Evolutionary conservation across 2,329 filamentous ascomycete species (phyloP).

Genomic region (Coniochaeta hoffmannii): DNA sequence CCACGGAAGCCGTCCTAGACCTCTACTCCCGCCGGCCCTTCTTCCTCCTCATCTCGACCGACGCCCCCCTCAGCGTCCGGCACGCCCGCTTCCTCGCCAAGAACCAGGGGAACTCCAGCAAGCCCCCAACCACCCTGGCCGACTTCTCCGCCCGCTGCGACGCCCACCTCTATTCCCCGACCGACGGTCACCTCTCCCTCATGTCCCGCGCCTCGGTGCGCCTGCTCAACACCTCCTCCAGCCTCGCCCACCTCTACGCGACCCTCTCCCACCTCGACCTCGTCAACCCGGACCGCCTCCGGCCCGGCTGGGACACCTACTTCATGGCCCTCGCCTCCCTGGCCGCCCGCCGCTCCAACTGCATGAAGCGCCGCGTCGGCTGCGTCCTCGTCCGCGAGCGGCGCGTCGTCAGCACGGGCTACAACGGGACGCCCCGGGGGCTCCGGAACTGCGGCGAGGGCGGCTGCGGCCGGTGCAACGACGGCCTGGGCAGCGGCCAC

Average conservation of each 20-base stretch:
- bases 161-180: conserved; percentile 62
- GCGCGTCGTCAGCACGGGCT: conserved; percentile 88
- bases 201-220: conserved; percentile 77
- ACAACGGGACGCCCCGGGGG: conserved; percentile 93
- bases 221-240: conserved; percentile 75
- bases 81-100: conserved; percentile 64
- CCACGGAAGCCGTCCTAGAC: conserved; percentile 65
- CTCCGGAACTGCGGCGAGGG: conserved; percentile 88
- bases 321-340: conserved; percentile 96
- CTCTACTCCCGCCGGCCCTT: conserved; percentile 74
- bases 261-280: conserved; percentile 71
- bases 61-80: conserved; percentile 77
- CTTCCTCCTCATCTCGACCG: conserved; percentile 86
- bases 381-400: conserved; percentile 84
- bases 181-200: conserved; percentile 62
- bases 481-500: conserved; percentile 59
- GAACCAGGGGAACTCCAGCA: no score
- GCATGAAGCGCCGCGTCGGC: conserved; percentile 95
- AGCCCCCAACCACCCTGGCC: conserved; percentile 34
- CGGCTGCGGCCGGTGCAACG: conserved; percentile 83
- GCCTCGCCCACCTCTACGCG: conserved; percentile 62
- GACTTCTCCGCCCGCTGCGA: conserved; percentile 57
- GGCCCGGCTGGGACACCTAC: conserved; percentile 92
- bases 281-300: conserved; percentile 67
- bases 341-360: conserved; percentile 85